Evolutionary conservation across 371 early-diverging fungal species (phyloP), one percentile per base, ranked within the genome.

Genomic region (Globomyces sp.): DNA sequence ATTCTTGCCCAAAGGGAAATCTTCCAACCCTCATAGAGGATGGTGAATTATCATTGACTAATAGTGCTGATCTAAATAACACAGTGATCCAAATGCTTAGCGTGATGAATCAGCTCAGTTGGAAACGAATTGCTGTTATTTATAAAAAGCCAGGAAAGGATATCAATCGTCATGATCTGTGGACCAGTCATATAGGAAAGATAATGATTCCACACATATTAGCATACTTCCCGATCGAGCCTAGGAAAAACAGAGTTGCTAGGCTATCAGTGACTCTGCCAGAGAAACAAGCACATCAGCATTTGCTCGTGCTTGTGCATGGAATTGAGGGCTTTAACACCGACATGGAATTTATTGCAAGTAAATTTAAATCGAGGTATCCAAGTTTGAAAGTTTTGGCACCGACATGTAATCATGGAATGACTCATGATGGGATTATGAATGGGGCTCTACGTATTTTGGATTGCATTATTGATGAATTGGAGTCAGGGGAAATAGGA

Each of bases 271-370:
- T 40, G 13, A 37, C 4, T 37, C 55, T 40, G 4, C 55, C 55
- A 55, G 43, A 41, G 49, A 11, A 49, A 13, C 49, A 49, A 5
- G 48, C 39, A 40, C 43, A 60, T 46, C 43, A 42, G 4, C 60
- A 60, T 60, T 44, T 60, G 34, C 43, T 60, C 3, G 60, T 60
- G 4, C 44, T 60, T 39, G 43, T 60, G 1, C 60, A 60, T 49
- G 60, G 60, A n/a, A 9, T 60, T 5, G 60, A 60, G 34, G 60
- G 60, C 4, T 60, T 47, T 44, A 60, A 60, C 41, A 60, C 60
- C 6, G 60, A 60, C 41, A 40, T 60, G 44, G 60, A 34, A n/a
- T 60, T 60, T 43, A 60, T 60, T 13, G 60, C 43, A 3, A n/a
- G 8, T 36, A 60, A 4, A 36, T n/a, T 60, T 2, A 60, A 60